Base-by-base conservation (phyloP, 208 protist species). In the Crithidia sp. region DNA sequence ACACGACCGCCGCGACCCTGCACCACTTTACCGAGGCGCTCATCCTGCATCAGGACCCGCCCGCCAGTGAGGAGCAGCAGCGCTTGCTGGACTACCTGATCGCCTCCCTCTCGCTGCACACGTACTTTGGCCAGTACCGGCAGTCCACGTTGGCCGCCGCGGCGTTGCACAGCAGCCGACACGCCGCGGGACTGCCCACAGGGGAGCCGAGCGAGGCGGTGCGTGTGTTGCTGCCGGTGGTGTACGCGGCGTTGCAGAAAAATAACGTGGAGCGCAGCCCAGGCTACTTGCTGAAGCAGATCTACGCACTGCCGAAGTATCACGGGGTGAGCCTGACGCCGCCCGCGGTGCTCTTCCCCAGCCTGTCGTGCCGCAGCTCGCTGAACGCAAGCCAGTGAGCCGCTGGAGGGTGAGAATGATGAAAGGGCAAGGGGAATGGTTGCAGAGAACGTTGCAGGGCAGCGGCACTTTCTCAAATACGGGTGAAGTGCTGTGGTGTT, bases 11-110 rank as follows among this genome's bases (percentile, higher is more conserved):
- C 2, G 68, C 86, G 16, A 96, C 87, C 3, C 58, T 90, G 0
- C 85, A 76, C 59, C 67, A 81, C 39, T 82, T 93, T 7, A 81
- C 82, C 13, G 77, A 80, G 45, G 81, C 79, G 0, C 67, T 96
- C n/a, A 39, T 94, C 43, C 62, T 82, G 13, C 81, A 89, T 52
- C 91, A 96, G 61, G 87, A 91, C 67, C 85, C 88, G 28, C 69
- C 80, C 2, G 81, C 87, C 9, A 74, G 77, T 5, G 53, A 75
- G 53, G 63, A 71, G 71, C 91, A 96, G 76, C 76, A 63, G 3
- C 71, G 66, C 6, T 62, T 89, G 43, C 72, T 94, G 4, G 72
- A 77, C 36, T 96, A 93, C 71, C 61, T 90, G 4, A 79, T 92
- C 57, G 70, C 82, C 14, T 79, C 85, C 0, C 74, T 91, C 16